Conservation (phyloP, 2,329 filamentous ascomycete genomes). For the Daldinia eschscholtzii region DNA sequence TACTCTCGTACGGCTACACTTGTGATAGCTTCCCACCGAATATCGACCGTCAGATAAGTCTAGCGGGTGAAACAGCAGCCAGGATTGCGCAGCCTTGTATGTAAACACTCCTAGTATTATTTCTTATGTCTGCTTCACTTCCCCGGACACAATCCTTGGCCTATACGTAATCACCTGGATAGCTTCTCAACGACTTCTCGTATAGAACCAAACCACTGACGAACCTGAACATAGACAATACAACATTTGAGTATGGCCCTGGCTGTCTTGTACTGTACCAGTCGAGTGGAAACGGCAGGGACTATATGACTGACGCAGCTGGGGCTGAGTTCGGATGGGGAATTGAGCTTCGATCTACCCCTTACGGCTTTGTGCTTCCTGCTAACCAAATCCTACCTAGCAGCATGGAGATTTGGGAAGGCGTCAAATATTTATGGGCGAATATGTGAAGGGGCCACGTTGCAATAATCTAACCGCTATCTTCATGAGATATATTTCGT, state of each 20-base stretch:
- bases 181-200: not conserved
- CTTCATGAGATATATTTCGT: too few relatives aligned
- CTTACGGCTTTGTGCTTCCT: slow-evolving; percentile 56
- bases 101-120: not conserved
- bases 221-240: slow-evolving; percentile 36
- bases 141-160: slow-evolving; percentile 10
- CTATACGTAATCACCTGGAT: not conserved
- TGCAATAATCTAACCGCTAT: too few relatives aligned
- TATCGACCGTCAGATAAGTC: slow-evolving; percentile 57
- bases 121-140: too few relatives aligned
- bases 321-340: slow-evolving; percentile 56
- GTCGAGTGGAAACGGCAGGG: slow-evolving; percentile 48
- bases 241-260: slow-evolving; percentile 46
- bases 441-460: slow-evolving; percentile 33
- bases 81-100: slow-evolving; percentile 53
- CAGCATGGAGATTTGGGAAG: slow-evolving; percentile 53
- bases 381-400: slow-evolving; percentile 55
- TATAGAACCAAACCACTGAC: slow-evolving; percentile 45
- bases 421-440: slow-evolving; percentile 48
- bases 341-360: slow-evolving; percentile 55
- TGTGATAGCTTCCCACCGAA: slow-evolving; percentile 60
- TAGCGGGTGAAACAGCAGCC: slow-evolving; percentile 53
- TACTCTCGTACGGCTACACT: slow-evolving; percentile 69
- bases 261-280: slow-evolving; percentile 49
- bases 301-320: slow-evolving; percentile 49